A percentile compares a stretch with the other conserved stretches of the same genome.
Conservation (phyloP, 2,329 filamentous ascomycete genomes). For the Fusarium sp. region DNA sequence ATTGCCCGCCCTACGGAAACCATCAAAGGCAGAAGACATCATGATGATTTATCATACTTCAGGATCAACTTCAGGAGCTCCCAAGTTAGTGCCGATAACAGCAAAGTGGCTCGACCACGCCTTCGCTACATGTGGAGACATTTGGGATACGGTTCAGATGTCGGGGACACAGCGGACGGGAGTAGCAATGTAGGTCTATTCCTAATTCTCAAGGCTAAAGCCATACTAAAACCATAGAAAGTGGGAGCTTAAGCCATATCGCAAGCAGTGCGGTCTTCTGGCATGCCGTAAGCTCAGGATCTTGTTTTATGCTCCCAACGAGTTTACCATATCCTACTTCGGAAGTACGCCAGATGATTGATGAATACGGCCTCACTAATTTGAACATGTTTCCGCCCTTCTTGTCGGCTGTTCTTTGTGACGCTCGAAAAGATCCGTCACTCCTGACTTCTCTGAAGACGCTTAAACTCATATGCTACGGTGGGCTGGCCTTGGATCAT, state of each 20-base stretch:
- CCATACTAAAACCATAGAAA: slow-evolving; percentile 1
- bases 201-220: fast-evolving
- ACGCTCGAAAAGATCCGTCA: slow-evolving; percentile 25
- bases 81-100: slow-evolving; percentile 41
- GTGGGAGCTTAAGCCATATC: slow-evolving; percentile 42
- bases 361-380: slow-evolving; percentile 17
- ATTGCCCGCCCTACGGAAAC: neutral
- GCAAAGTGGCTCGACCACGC: slow-evolving; percentile 33
- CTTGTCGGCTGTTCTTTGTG: slow-evolving; percentile 17
- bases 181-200: slow-evolving; percentile 8
- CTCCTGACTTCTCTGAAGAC: slow-evolving; percentile 21
- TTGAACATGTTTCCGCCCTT: slow-evolving; percentile 24
- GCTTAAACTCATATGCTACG: slow-evolving; percentile 18
- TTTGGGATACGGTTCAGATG: neutral
- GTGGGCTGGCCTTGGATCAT: slow-evolving; percentile 9
- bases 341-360: slow-evolving; percentile 24
- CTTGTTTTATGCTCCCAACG: slow-evolving; percentile 34
- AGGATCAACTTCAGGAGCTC: slow-evolving; percentile 40
- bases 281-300: slow-evolving; percentile 13
- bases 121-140: neutral
- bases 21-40: slow-evolving; percentile 16
- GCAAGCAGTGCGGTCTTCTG: slow-evolving; percentile 11
- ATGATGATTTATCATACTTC: slow-evolving; percentile 41
- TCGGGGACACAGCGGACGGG: neutral
- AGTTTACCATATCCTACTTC: slow-evolving; percentile 12